Base-by-base conservation (phyloP, 345 rosid species). In the Euphorbia tirucalli region DNA sequence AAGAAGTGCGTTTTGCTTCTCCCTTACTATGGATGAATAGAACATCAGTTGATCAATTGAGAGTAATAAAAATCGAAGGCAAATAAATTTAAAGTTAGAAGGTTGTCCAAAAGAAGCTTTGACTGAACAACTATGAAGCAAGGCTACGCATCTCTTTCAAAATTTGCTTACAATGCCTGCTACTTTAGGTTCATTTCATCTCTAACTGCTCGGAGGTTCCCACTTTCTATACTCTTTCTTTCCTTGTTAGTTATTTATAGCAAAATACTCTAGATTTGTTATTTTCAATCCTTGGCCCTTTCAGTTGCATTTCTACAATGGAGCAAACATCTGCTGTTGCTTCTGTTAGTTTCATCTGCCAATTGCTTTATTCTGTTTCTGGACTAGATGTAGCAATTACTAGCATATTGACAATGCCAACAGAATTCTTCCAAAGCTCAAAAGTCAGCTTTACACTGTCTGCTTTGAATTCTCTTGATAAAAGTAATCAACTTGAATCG, bases 271-370 rank as follows among this genome's bases (percentile, higher is more conserved):
- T n/a, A n/a, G n/a, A n/a, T n/a, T n/a, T n/a, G n/a, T n/a, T n/a
- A n/a, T n/a, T n/a, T n/a, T n/a, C n/a, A n/a, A n/a, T n/a, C n/a
- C n/a, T n/a, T n/a, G n/a, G n/a, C n/a, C n/a, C n/a, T n/a, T n/a
- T n/a, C n/a, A n/a, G n/a, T n/a, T n/a, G 70, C 72, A 73, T 92
- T 70, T 75, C 88, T 68, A 73, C 83, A 60, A 82, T 89, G 93
- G 93, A 90, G 65, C 72, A 65, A 68, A 48, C 77, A 73, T 82
- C 84, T 72, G 84, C 86, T 54, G 83, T 88, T 60, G 85, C 81
- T 75, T 82, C 89, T 76, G 85, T 90, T 80, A 84, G 91, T 85
- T 90, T 90, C 76, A 89, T 95, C 74, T 90, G 97, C 76, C 86
- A 91, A 76, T 66, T 92, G 76, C 82, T 90, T 27, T 92, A 92